phyloP scores from a whole-genome alignment of 2,329 filamentous ascomycete genomes.

The Tolypocladium ovalisporum region DNA sequence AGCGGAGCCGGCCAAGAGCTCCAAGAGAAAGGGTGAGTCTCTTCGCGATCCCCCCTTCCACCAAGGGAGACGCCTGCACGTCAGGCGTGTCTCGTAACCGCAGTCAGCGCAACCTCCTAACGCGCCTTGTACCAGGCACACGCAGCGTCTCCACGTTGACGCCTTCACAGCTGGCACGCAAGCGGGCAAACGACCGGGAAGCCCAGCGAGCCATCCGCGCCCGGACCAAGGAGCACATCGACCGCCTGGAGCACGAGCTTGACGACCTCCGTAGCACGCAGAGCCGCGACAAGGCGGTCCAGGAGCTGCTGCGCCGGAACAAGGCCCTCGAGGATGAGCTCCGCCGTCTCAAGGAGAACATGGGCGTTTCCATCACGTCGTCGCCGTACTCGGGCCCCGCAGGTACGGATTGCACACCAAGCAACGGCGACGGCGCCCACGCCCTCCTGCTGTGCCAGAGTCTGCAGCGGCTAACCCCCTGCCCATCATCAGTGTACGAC shows the following conservation, averaged over 20 bases:
- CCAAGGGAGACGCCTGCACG: not conserved
- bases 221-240: constrained; percentile 78
- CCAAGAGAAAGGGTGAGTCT: constrained; percentile 34
- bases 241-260: constrained; percentile 63
- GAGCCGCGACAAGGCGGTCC: constrained; percentile 37
- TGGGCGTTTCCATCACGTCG: constrained; percentile 30
- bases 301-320: constrained; percentile 40
- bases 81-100: not conserved
- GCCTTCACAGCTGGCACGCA: constrained; percentile 78
- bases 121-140: constrained; percentile 30
- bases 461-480: constrained; percentile 9
- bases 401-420: constrained; percentile 20
- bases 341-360: constrained; percentile 29
- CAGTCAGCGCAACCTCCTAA: not conserved
- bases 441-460: constrained; percentile 1
- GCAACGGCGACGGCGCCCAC: constrained; percentile 5
- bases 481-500: constrained; percentile 27
- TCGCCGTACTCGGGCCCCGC: constrained; percentile 27
- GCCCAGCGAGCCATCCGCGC: constrained; percentile 81
- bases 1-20: constrained; percentile 29
- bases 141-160: constrained; percentile 81
- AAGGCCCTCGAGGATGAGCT: constrained; percentile 44
- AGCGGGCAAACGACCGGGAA: constrained; percentile 84
- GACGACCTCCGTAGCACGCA: constrained; percentile 51
- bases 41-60: not conserved